A percentile compares a stretch with the other conserved stretches of the same genome.
phyloP scores from a whole-genome alignment of 768 basidiomycete genomes.

The Thelephora ganbajun region DNA sequence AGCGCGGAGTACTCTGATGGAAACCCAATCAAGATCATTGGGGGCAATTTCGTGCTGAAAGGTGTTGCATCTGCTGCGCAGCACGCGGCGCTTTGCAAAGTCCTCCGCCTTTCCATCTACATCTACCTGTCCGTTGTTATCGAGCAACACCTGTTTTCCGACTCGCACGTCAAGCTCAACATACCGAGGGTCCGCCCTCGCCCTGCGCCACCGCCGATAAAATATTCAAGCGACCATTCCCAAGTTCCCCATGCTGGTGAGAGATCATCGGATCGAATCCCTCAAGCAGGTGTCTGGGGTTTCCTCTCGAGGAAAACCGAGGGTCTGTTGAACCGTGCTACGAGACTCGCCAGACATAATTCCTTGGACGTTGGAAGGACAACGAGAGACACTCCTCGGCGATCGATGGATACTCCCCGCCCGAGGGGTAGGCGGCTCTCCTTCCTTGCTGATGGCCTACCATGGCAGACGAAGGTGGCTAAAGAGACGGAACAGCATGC shows the following conservation, averaged over 20 bases:
- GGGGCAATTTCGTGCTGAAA: constrained; percentile 46
- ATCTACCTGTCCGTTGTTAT: constrained; percentile 43
- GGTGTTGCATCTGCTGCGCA: constrained; percentile 29
- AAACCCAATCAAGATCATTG: constrained; percentile 29
- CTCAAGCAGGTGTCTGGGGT: constrained; percentile 19
- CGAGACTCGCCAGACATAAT: constrained; percentile 18
- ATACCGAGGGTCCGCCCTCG: constrained; percentile 22
- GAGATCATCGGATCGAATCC: constrained; percentile 10
- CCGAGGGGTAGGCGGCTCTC: constrained; percentile 23
- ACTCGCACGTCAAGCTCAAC: constrained; percentile 34
- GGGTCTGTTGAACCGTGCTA: constrained; percentile 15
- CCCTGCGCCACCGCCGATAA: constrained; percentile 5
- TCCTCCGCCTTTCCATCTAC: constrained; percentile 40
- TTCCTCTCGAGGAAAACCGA: constrained; percentile 24
- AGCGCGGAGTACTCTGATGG: constrained; percentile 5
- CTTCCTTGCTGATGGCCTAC: constrained; percentile 14
- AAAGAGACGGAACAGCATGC: constrained; percentile 2
- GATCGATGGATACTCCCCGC: constrained; percentile 2
- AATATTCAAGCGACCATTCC: constrained; percentile 2
- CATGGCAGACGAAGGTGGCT: constrained; percentile 5
- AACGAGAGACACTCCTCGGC: constrained; percentile 5
- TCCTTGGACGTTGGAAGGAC: constrained; percentile 26
- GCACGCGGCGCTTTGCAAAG: constrained; percentile 27
- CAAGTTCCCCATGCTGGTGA: constrained; percentile 9
- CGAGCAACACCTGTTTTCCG: constrained; percentile 41